Conservation (phyloP, 176 grass and related monocot species). For the Avena eriantha region DNA sequence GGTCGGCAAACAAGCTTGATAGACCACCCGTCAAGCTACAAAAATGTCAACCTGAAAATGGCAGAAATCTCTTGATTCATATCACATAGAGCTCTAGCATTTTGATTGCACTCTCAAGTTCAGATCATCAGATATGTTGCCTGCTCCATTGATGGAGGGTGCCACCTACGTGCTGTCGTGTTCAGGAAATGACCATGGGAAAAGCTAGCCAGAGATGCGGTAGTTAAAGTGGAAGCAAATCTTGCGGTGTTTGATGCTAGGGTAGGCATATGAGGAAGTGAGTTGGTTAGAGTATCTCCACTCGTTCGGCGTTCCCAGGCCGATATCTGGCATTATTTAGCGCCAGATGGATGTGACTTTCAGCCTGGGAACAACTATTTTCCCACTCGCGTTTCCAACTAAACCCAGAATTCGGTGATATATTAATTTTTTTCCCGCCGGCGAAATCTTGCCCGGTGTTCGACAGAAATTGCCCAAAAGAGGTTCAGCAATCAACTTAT, state of each 20-base stretch:
- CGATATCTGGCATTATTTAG: too few relatives aligned
- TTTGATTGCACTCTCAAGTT: neutral
- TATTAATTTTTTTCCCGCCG: too few relatives aligned
- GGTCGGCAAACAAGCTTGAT: slow-evolving; percentile 26
- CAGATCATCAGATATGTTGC: neutral
- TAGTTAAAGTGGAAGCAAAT: slow-evolving; percentile 18
- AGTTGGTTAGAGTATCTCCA: too few relatives aligned
- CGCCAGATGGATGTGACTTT: too few relatives aligned
- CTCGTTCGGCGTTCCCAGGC: too few relatives aligned
- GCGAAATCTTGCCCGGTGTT: too few relatives aligned
- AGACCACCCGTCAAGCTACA: neutral
- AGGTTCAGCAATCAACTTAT: too few relatives aligned
- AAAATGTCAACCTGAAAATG: slow-evolving; percentile 12
- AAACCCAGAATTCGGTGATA: too few relatives aligned
- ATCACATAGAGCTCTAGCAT: neutral
- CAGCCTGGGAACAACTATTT: too few relatives aligned
- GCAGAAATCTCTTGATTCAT: neutral
- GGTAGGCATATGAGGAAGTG: too few relatives aligned
- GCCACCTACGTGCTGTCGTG: slow-evolving; percentile 11
- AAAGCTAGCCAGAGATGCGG: neutral
- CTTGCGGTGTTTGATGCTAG: neutral
- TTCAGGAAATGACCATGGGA: neutral
- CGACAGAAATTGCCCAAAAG: too few relatives aligned
- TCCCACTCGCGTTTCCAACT: too few relatives aligned
- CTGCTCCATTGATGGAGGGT: slow-evolving; percentile 28